Base-by-base conservation (phyloP, 192 early-diverging fungal genomes). In the Rhizoclosmatium globosum region DNA sequence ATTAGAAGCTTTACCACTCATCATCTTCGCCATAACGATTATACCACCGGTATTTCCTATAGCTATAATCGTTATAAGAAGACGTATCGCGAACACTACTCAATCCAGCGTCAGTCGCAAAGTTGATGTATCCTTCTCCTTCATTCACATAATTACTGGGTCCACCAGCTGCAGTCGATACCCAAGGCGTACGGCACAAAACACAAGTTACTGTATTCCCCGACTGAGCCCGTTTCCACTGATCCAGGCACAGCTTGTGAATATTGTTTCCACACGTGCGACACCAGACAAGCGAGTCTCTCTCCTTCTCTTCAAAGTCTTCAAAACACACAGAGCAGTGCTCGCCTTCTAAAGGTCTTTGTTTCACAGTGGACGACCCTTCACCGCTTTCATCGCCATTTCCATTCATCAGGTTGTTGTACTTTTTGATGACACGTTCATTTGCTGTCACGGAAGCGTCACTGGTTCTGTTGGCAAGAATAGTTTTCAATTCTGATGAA, bases 181-280 rank as follows among this genome's bases (percentile, higher is more conserved):
- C 53, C 53, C 53, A 57, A 17, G 11, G 13, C 53, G 53, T n/a
- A 1, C 53, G 53, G 1, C 53, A 57, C 11, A 57, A 57, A n/a
- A 57, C 53, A n/a, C 53, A 57, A n/a, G 11, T 57, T 11, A 57
- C 53, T 57, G 53, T n/a, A 57, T 57, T 57, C n/a, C 13, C 53
- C 53, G 11, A 17, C 13, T 11, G 11, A 11, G 53, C 53, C 53
- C n/a, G 11, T 57, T 57, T 11, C 53, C 53, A 57, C 13, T 57
- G 11, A 57, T 57, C 53, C 11, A 57, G n/a, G 1, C 53, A 57
- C 13, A n/a, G 13, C 13, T n/a, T 11, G n/a, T 57, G 53, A 11
- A 57, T 57, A n/a, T 57, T 57, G 53, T 57, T 57, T 57, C 53
- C 53, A n/a, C 53, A 57, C 53, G 53, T 17, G 13, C n/a, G 53